A percentile compares a stretch with the other conserved stretches of the same genome.
Evolutionary conservation across 148 eudicot genomes (phyloP).

Genomic region (Camellia sinensis): DNA sequence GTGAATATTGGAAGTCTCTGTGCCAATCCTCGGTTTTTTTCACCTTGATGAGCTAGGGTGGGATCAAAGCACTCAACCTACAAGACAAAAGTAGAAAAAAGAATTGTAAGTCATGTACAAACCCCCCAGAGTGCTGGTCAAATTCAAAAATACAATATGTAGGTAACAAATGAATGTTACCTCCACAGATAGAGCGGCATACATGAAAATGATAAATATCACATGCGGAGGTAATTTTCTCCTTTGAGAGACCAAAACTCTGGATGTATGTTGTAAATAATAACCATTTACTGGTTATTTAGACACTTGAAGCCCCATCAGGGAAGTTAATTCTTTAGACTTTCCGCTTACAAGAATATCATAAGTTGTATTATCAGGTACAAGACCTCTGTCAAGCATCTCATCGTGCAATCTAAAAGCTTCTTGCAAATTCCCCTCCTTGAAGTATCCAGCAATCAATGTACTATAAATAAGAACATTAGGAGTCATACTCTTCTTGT

Average conservation of each 20-base stretch:
- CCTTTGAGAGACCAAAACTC: neutral
- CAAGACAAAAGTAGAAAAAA: neutral
- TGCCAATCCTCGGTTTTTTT: neutral
- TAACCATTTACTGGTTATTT: conserved; percentile 11
- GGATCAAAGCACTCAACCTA: neutral
- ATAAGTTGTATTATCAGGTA: conserved; percentile 56
- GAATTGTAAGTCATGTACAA: neutral
- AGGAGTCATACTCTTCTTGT: conserved; percentile 34
- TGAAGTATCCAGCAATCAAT: conserved; percentile 61
- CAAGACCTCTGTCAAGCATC: conserved; percentile 73
- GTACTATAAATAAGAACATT: conserved; percentile 62
- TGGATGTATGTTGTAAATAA: neutral
- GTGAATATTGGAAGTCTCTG: neutral
- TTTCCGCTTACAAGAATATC: conserved; percentile 67
- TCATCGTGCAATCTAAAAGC: conserved; percentile 77
- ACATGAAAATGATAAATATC: too few relatives aligned
- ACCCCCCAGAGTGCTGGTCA: neutral
- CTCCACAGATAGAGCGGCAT: neutral
- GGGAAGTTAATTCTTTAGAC: conserved; percentile 19
- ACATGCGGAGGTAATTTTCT: neutral
- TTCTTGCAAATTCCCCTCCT: conserved; percentile 71
- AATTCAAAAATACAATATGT: neutral
- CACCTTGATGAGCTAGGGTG: neutral
- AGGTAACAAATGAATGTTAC: neutral
- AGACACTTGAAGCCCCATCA: conserved; percentile 17